A percentile compares a stretch with the other conserved stretches of the same genome.
Evolutionary conservation across 2,329 filamentous ascomycete genomes (phyloP).

Genomic region (Ascochyta fabae): DNA sequence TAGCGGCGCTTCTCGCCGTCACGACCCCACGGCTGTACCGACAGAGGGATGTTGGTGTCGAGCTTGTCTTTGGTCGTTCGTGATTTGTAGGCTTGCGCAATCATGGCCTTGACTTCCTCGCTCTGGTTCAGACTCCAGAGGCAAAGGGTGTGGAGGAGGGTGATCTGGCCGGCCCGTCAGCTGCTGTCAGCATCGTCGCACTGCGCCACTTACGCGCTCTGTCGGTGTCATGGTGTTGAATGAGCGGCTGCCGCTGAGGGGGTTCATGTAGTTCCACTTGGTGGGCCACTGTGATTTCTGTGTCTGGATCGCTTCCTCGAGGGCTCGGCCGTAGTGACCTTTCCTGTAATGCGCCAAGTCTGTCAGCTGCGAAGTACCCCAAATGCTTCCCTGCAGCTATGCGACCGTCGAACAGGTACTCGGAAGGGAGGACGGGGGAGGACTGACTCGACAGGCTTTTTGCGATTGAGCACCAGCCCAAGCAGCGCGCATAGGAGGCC

Average conservation of each 20-base stretch:
- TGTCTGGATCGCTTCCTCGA: conserved; percentile 88
- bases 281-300: conserved; percentile 89
- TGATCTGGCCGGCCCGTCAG: conserved; percentile 65
- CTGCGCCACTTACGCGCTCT: conserved; percentile 71
- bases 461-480: conserved; percentile 88
- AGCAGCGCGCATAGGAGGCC: conserved; percentile 88
- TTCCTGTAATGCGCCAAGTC: conserved; percentile 62
- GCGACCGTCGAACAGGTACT: conserved; percentile 31
- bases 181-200: conserved; percentile 3
- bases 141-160: conserved; percentile 80
- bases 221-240: conserved; percentile 84
- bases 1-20: conserved; percentile 93
- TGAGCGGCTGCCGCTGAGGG: conserved; percentile 77
- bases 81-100: conserved; percentile 70
- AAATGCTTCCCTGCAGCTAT: conserved; percentile 3
- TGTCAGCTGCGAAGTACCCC: conserved; percentile 39
- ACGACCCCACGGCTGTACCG: conserved; percentile 87
- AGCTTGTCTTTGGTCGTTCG: conserved; percentile 85
- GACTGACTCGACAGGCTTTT: conserved; percentile 97
- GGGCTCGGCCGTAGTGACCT: conserved; percentile 88
- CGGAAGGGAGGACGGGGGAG: conserved; percentile 24
- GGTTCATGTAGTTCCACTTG: conserved; percentile 83
- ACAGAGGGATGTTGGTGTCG: conserved; percentile 82
- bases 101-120: conserved; percentile 77
- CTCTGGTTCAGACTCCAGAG: conserved; percentile 91